Conservation (phyloP, 2,329 filamentous ascomycete genomes). For the Ophiostoma pallidulum region DNA sequence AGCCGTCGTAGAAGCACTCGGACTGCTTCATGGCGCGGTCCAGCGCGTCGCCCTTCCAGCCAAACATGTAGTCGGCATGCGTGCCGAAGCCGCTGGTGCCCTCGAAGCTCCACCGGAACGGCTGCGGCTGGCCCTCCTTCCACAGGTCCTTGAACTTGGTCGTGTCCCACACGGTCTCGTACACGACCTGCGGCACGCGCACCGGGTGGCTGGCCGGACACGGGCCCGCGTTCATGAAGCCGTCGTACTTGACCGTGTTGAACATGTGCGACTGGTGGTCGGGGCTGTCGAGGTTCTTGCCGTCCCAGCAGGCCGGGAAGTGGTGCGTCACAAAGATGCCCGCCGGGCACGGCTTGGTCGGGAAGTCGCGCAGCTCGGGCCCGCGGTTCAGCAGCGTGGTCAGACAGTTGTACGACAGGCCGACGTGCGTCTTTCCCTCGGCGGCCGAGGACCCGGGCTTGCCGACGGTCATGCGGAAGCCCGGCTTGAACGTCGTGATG, state of each 20-base stretch:
- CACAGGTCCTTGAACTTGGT: slow-evolving; percentile 21
- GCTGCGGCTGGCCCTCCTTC: slow-evolving; percentile 21
- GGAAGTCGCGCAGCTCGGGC: slow-evolving; percentile 14
- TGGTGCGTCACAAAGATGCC: slow-evolving; percentile 19
- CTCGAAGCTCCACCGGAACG: slow-evolving; percentile 21
- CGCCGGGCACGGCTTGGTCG: slow-evolving; percentile 14
- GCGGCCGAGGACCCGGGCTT: slow-evolving; percentile 14
- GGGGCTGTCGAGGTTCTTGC: slow-evolving; percentile 34
- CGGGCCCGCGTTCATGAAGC: slow-evolving; percentile 19
- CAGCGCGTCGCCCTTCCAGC: slow-evolving; percentile 22
- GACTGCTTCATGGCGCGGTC: slow-evolving; percentile 26
- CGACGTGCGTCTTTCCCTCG: slow-evolving; percentile 13
- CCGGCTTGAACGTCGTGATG: slow-evolving; percentile 16
- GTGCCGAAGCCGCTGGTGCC: slow-evolving; percentile 24
- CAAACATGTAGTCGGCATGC: slow-evolving; percentile 26
- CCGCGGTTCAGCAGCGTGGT: slow-evolving; percentile 16
- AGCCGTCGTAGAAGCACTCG: slow-evolving; percentile 30
- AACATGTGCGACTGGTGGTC: slow-evolving; percentile 28
- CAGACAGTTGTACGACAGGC: slow-evolving; percentile 18
- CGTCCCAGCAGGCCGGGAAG: slow-evolving; percentile 46
- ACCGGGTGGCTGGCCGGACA: slow-evolving; percentile 27
- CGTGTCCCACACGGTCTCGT: slow-evolving; percentile 30
- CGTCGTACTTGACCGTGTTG: slow-evolving; percentile 24
- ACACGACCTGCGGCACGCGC: slow-evolving; percentile 25
- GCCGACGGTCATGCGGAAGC: slow-evolving; percentile 20